phyloP scores from a whole-genome alignment of 768 basidiomycete genomes.

The Termitomyces sp. region DNA sequence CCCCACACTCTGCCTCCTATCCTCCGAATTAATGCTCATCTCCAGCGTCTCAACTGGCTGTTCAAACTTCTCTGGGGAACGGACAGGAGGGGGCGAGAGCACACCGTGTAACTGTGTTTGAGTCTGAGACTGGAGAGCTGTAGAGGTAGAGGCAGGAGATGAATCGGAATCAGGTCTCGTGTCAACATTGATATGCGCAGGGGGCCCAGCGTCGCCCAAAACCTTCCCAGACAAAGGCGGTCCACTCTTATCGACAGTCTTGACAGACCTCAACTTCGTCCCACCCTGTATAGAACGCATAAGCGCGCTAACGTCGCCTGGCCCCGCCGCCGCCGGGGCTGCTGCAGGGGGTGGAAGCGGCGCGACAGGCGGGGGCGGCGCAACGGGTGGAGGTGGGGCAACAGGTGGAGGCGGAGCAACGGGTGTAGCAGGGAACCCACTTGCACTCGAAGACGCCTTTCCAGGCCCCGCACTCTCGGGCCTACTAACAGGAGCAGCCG shows the following conservation, averaged over 20 bases:
- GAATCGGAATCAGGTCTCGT: slow-evolving; percentile 38
- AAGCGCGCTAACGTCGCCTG: slow-evolving; percentile 59
- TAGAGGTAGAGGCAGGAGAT: slow-evolving; percentile 24
- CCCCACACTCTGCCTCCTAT: slow-evolving; percentile 74
- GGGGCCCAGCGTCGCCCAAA: slow-evolving; percentile 67
- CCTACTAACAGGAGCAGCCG: slow-evolving; percentile 29
- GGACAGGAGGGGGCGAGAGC: slow-evolving; percentile 14
- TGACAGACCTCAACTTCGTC: slow-evolving; percentile 60
- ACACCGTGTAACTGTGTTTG: slow-evolving; percentile 2
- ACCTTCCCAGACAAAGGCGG: slow-evolving; percentile 71
- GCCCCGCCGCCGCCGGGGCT: slow-evolving; percentile 25
- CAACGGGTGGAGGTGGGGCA: slow-evolving; percentile 25
- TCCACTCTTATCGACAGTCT: slow-evolving; percentile 80
- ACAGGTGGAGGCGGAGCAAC: slow-evolving; percentile 26
- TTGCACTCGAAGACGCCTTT: slow-evolving; percentile 1
- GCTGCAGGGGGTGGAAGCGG: slow-evolving; percentile 28
- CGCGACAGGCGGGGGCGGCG: slow-evolving; percentile 31
- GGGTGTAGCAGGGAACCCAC: slow-evolving; percentile 13
- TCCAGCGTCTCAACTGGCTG: slow-evolving; percentile 26
- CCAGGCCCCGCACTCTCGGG: slow-evolving; percentile 48
- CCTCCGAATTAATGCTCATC: slow-evolving; percentile 26
- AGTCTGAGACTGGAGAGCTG: neutral
- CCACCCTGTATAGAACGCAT: slow-evolving; percentile 79
- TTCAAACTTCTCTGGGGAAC: slow-evolving; percentile 5
- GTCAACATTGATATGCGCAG: slow-evolving; percentile 56